Percentiles rank a stretch among this genome's conserved stretches.
Conservation (phyloP, 2,329 filamentous ascomycete species). For the Zymoseptoria tritici region DNA sequence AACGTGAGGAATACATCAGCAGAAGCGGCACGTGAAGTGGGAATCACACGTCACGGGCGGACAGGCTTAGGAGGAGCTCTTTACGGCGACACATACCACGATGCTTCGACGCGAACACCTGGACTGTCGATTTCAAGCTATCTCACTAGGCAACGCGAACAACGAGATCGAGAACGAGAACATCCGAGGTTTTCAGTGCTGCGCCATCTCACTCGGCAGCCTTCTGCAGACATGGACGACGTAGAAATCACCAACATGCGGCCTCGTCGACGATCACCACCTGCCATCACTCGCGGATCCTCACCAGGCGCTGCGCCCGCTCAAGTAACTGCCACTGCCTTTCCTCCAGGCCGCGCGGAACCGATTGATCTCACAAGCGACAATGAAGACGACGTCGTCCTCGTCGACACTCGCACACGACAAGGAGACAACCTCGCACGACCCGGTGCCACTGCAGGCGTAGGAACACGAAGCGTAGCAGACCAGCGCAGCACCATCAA, state of each 20-base stretch:
- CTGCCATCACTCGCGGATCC: constrained; percentile 2
- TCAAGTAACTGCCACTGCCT: constrained; percentile 18
- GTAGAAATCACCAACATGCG: constrained; percentile 40
- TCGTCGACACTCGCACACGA: constrained; percentile 16
- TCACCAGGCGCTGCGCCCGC: constrained; percentile 1
- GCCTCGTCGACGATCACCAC: constrained; percentile 11
- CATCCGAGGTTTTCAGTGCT: constrained; percentile 13
- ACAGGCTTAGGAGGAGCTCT: constrained; percentile 2
- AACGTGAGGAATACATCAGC: neutral
- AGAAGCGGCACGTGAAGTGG: neutral
- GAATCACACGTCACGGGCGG: neutral
- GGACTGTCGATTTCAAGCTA: constrained; percentile 7
- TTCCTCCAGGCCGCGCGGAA: constrained; percentile 12
- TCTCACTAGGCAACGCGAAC: constrained; percentile 6
- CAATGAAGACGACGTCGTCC: constrained; percentile 26
- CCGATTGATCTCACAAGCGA: constrained; percentile 30
- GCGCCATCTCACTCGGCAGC: constrained; percentile 9
- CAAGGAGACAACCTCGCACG: constrained; percentile 18
- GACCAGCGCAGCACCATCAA: neutral
- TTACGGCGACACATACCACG: constrained; percentile 1
- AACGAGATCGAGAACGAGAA: constrained; percentile 4
- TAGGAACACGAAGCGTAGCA: constrained; percentile 15
- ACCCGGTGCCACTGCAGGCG: constrained; percentile 18
- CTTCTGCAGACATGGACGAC: constrained; percentile 30
- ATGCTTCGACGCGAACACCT: constrained; percentile 1